phyloP scores from a whole-genome alignment of 2,329 filamentous ascomycete species.

The Alternaria novae-zelandiae region DNA sequence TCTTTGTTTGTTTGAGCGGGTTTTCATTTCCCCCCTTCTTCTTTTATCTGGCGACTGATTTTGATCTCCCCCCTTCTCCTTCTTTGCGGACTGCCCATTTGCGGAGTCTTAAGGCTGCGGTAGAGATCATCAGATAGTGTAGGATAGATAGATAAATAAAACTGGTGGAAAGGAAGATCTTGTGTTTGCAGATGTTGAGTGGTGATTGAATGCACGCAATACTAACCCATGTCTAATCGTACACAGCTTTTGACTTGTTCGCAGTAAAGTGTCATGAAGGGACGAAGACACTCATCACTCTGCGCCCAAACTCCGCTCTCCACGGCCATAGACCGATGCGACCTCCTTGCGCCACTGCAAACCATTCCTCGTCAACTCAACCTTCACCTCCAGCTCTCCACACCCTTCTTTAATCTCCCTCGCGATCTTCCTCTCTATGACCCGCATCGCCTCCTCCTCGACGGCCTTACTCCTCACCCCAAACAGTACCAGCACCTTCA shows the following conservation, averaged over 20 bases:
- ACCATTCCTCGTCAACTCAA: not conserved
- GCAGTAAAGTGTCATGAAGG: too few species aligned
- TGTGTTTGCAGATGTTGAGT: not conserved
- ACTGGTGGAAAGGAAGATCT: constrained; percentile 3
- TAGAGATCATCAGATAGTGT: constrained; percentile 46
- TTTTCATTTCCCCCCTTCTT: constrained; percentile 9
- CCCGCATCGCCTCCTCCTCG: not conserved
- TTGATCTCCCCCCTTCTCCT: constrained; percentile 43
- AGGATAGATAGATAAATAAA: constrained; percentile 27
- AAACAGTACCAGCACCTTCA: not conserved
- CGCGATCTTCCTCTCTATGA: not conserved
- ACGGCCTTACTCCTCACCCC: not conserved
- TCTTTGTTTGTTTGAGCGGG: constrained; percentile 35
- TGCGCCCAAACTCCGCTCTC: not conserved
- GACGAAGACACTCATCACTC: too few species aligned
- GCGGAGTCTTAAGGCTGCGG: constrained; percentile 30
- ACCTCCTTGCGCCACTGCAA: not conserved
- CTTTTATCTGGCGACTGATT: constrained; percentile 30
- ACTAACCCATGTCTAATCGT: not conserved
- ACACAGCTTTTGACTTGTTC: not conserved
- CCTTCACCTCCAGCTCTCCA: not conserved
- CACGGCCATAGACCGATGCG: not conserved
- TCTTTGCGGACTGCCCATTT: constrained; percentile 9
- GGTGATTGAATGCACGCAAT: not conserved
- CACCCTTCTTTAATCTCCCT: not conserved